phyloP scores from a whole-genome alignment of 164 flowering plant species.

The Malania oleifera region DNA sequence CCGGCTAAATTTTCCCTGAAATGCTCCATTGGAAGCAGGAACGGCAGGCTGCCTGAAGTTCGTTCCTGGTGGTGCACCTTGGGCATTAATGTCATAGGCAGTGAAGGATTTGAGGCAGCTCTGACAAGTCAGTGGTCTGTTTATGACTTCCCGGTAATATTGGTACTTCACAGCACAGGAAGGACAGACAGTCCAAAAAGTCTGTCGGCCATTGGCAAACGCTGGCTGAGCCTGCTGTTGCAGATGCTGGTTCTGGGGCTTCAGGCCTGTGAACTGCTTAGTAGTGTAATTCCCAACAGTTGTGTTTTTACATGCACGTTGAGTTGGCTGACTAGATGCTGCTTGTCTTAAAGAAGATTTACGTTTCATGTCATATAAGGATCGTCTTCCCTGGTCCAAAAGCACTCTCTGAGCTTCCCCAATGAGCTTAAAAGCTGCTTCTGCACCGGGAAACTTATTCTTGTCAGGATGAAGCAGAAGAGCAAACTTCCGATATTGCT shows the following conservation, averaged over 20 bases:
- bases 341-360: slow-evolving; percentile 13
- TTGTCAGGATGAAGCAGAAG: slow-evolving; percentile 86
- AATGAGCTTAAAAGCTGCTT: slow-evolving; percentile 77
- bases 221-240: slow-evolving; percentile 26
- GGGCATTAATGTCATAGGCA: slow-evolving; percentile 26
- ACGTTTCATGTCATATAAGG: slow-evolving; percentile 42
- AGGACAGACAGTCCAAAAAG: slow-evolving; percentile 50
- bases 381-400: slow-evolving; percentile 39
- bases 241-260: slow-evolving; percentile 18
- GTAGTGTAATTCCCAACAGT: slow-evolving; percentile 9
- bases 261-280: slow-evolving; percentile 17
- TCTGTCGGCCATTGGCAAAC: slow-evolving; percentile 4
- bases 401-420: slow-evolving; percentile 75
- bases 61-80: slow-evolving; percentile 13
- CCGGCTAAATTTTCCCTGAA: slow-evolving; percentile 15
- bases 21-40: slow-evolving; percentile 10
- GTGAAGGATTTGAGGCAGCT: slow-evolving; percentile 32
- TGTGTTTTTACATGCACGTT: slow-evolving; percentile 11
- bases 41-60: slow-evolving; percentile 14
- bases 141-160: slow-evolving; percentile 18
- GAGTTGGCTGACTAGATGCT: slow-evolving; percentile 20
- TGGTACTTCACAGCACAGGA: slow-evolving; percentile 29
- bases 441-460: slow-evolving; percentile 79
- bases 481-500: slow-evolving; percentile 74
- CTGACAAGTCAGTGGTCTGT: slow-evolving; percentile 25